These are phyloP conservation scores for Torulaspora indica DNA, from an alignment of 805 yeast species.

Conservation along the genomic window DNA sequence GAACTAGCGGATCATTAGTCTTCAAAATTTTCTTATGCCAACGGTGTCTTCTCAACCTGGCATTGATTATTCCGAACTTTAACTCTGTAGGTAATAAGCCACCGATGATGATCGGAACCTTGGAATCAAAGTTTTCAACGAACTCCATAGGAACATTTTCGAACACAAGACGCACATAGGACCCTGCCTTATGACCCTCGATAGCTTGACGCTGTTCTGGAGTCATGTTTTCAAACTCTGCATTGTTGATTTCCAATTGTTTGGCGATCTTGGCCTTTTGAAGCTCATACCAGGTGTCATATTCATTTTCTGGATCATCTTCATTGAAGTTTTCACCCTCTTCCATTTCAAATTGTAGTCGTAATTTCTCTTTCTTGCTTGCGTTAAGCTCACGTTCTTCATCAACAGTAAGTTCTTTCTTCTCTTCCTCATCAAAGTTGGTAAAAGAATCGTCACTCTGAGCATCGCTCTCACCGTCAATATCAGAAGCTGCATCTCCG, in stretches of 20 bases:
- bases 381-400: conserved; percentile 79
- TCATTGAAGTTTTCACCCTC: conserved; percentile 67
- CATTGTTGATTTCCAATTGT: conserved; percentile 88
- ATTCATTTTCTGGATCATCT: conserved; percentile 77
- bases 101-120: conserved; percentile 81
- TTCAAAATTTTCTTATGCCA: conserved; percentile 97
- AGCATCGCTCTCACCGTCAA: conserved; percentile 21
- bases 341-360: conserved; percentile 75
- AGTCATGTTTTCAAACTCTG: conserved; percentile 70
- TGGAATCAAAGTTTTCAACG: conserved; percentile 78
- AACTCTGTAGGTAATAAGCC: conserved; percentile 88
- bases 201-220: conserved; percentile 68
- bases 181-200: conserved; percentile 91
- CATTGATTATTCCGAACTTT: conserved; percentile 87
- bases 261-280: conserved; percentile 97
- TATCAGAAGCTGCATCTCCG: conserved; percentile 9
- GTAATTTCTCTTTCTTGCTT: conserved; percentile 79
- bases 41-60: conserved; percentile 93
- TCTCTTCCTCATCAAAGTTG: conserved; percentile 41
- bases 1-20: conserved; percentile 89
- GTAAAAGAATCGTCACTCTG: conserved; percentile 39
- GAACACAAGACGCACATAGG: conserved; percentile 86
- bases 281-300: conserved; percentile 95
- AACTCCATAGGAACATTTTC: conserved; percentile 85
- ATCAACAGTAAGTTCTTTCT: conserved; percentile 51